Base-by-base conservation (phyloP, 2,329 filamentous ascomycete genomes). In the Volutella citrinella region DNA sequence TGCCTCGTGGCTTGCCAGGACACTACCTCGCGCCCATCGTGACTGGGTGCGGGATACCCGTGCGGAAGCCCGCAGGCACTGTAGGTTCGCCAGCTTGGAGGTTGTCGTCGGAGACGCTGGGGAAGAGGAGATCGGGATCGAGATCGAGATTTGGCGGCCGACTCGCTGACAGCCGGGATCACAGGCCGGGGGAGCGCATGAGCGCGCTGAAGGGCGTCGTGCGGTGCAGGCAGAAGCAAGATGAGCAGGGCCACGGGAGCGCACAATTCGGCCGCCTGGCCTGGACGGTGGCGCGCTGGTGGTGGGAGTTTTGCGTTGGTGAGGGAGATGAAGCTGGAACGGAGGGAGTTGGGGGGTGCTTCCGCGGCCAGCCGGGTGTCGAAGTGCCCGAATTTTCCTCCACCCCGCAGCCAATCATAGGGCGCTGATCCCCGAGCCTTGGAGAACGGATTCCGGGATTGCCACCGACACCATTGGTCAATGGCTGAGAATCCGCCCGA, bases 11-110 rank as follows among this genome's bases (percentile, higher is more conserved):
- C 59, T 57, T 42, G 46, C 54, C 13, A 35, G 43, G 23, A 45
- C 35, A 55, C 58, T 66, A 71, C 61, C 56, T 61, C 34, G 58
- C 27, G 46, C 52, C 49, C 70, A 74, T 71, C 31, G 36, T 36
- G 54, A 40, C 27, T 42, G 41, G 13, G 36, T 59, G 42, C 52
- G 51, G 34, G 59, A 51, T 65, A 66, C 65, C 56, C 62, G 61
- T 56, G 65, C 63, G 55, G 60, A 57, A 50, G 64, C 57, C 62
- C 69, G 66, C 59, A 60, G 56, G 48, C 63, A 58, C 48, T 61
- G 61, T 38, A 57, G 36, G 42, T 46, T 46, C 46, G 61, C 61
- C 61, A 64, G 49, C 41, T 57, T 61, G 52, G 43, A 40, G 50
- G 40, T 27, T 42, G 43, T 45, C 25, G 24, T 29, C 19, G 24